phyloP scores from a whole-genome alignment of 192 early-diverging fungal genomes.

The Coemansia sp. region DNA sequence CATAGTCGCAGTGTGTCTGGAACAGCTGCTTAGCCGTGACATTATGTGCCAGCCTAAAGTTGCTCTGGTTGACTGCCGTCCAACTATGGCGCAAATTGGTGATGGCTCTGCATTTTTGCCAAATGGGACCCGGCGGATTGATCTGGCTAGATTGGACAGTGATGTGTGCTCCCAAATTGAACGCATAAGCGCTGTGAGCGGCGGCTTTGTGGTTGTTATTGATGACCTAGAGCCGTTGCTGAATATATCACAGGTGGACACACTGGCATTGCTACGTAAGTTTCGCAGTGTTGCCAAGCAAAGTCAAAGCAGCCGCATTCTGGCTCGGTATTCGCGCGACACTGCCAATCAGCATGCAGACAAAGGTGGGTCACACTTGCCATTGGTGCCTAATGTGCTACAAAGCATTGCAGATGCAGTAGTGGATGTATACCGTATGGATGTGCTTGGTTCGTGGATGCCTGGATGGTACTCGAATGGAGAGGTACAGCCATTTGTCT shows the following conservation, averaged over 20 bases:
- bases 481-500: slow-evolving; percentile 19
- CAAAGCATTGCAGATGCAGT: slow-evolving; percentile 29
- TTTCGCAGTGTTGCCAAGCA: slow-evolving; percentile 13
- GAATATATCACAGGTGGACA: slow-evolving; percentile 15
- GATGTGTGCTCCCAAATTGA: not conserved
- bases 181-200: not conserved
- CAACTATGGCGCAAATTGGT: not conserved
- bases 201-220: slow-evolving; percentile 11
- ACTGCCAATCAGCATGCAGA: slow-evolving; percentile 4
- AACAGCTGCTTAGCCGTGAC: slow-evolving; percentile 21
- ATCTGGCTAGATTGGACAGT: not conserved
- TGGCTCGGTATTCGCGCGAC: slow-evolving; percentile 41
- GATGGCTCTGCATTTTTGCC: not conserved
- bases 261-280: slow-evolving; percentile 31
- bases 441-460: slow-evolving; percentile 40
- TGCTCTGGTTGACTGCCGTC: slow-evolving; percentile 21
- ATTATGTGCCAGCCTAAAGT: slow-evolving; percentile 15
- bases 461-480: slow-evolving; percentile 54
- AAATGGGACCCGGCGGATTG: not conserved
- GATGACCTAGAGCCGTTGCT: slow-evolving; percentile 43
- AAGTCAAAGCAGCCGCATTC: slow-evolving; percentile 14
- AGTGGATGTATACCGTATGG: slow-evolving; percentile 34
- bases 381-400: slow-evolving; percentile 7
- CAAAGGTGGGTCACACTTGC: not conserved
- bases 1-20: slow-evolving; percentile 28